phyloP scores from a whole-genome alignment of 176 grass and related monocot species.

The Saccharum spontaneum region DNA sequence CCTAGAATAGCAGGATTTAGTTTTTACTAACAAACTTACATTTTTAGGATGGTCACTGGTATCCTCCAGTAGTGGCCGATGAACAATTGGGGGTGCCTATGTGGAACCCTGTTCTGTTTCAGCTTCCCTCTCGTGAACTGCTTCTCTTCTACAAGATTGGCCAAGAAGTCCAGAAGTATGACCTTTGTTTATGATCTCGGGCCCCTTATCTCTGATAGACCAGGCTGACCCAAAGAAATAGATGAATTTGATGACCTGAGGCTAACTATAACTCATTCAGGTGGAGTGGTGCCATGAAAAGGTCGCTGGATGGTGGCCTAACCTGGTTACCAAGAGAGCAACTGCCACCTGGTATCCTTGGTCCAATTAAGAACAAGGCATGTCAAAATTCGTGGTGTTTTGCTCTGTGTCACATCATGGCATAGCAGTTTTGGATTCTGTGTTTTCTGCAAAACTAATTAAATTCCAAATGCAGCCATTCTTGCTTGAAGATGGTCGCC shows the following conservation, averaged over 20 bases:
- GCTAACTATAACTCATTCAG: conserved; percentile 35
- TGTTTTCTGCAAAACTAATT: neutral
- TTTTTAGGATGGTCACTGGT: conserved; percentile 71
- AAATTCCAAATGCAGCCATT: conserved; percentile 57
- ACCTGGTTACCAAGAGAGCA: conserved; percentile 89
- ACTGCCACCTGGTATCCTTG: conserved; percentile 91
- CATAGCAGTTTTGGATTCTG: neutral
- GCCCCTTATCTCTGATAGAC: neutral
- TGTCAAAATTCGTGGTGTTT: conserved; percentile 18
- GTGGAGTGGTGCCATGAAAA: conserved; percentile 99
- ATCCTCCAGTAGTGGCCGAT: conserved; percentile 65
- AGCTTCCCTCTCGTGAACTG: conserved; percentile 82
- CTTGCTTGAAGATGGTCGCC: conserved; percentile 77
- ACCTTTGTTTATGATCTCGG: conserved; percentile 7
- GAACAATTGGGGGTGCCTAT: conserved; percentile 79
- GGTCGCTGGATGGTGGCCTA: conserved; percentile 68
- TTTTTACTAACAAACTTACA: conserved; percentile 22
- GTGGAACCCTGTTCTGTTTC: conserved; percentile 98
- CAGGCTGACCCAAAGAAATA: neutral
- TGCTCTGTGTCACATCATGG: conserved; percentile 14
- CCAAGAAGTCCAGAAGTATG: conserved; percentile 85
- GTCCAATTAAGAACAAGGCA: conserved; percentile 96
- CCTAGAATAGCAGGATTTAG: neutral
- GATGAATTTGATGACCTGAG: neutral
- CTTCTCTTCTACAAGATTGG: conserved; percentile 97